Evolutionary conservation across 1,284 basidiomycete species (phyloP).

Genomic region (Cryptococcus sp.): DNA sequence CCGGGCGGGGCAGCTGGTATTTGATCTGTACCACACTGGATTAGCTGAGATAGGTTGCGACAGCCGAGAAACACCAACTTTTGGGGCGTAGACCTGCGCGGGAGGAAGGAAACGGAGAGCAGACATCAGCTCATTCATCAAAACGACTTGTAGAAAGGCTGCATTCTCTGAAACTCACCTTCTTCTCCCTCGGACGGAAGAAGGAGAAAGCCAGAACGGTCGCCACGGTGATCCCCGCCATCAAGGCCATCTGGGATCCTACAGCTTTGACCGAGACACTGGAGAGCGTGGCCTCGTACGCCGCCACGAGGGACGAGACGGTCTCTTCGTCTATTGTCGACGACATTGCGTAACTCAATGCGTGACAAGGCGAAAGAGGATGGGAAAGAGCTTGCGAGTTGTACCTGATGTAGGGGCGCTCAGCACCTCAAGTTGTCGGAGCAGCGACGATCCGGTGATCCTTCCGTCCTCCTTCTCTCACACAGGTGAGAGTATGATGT

Average conservation of each 20-base stretch:
- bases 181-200: conserved; percentile 73
- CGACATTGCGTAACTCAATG: conserved; percentile 19
- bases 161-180: conserved; percentile 25
- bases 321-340: conserved; percentile 24
- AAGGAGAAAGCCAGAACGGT: conserved; percentile 70
- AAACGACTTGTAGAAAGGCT: too few relatives aligned
- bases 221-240: conserved; percentile 67
- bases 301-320: conserved; percentile 34
- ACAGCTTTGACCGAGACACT: conserved; percentile 68
- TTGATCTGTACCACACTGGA: conserved; percentile 59
- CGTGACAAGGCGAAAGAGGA: too few relatives aligned
- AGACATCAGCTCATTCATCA: conserved; percentile 15
- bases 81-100: conserved; percentile 47
- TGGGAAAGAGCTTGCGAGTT: too few relatives aligned
- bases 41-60: not conserved
- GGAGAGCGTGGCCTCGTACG: conserved; percentile 42
- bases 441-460: too few relatives aligned
- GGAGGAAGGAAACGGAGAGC: not conserved
- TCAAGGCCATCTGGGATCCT: conserved; percentile 73
- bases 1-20: conserved; percentile 62
- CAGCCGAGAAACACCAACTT: conserved; percentile 50
- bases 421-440: too few relatives aligned
- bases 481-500: too few relatives aligned
- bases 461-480: too few relatives aligned
- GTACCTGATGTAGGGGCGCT: too few relatives aligned